Conservation (phyloP, 116 monocot species). For the Trichopus zeylanicus region DNA sequence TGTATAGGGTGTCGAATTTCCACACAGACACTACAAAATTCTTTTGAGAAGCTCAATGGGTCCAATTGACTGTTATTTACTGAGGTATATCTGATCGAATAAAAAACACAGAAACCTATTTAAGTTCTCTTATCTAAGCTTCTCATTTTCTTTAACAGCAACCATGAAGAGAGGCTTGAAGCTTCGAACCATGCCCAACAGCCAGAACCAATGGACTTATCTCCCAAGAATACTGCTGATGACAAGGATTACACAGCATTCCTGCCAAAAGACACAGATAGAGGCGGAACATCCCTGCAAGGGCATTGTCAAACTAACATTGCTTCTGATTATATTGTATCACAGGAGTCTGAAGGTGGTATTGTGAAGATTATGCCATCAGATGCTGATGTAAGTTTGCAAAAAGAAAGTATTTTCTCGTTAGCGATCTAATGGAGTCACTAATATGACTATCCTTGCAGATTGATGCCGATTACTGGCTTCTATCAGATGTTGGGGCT, state of each 20-base stretch:
- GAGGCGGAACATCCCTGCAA: neutral
- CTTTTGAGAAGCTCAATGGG: conserved; percentile 57
- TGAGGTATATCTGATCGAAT: conserved; percentile 34
- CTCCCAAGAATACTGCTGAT: conserved; percentile 1
- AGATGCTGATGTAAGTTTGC: neutral
- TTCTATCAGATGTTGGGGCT: conserved; percentile 44
- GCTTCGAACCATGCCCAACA: conserved; percentile 23
- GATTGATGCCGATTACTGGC: conserved; percentile 82
- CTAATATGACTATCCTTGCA: conserved; percentile 20
- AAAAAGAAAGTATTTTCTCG: neutral
- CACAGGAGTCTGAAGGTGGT: neutral
- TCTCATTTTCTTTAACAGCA: conserved; percentile 20
- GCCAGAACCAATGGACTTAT: conserved; percentile 4
- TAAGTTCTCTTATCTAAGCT: neutral
- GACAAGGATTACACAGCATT: neutral
- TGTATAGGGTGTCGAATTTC: conserved; percentile 32
- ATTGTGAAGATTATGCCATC: neutral
- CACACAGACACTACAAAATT: conserved; percentile 38
- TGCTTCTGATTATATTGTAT: neutral
- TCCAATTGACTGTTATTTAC: conserved; percentile 50
- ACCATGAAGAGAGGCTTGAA: conserved; percentile 25
- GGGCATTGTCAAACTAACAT: neutral
- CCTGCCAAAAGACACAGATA: neutral
- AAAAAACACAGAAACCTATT: neutral
- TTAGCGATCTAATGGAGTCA: neutral